Evolutionary conservation across 2,329 filamentous ascomycete species (phyloP).

Genomic region (Fusarium buxicola): DNA sequence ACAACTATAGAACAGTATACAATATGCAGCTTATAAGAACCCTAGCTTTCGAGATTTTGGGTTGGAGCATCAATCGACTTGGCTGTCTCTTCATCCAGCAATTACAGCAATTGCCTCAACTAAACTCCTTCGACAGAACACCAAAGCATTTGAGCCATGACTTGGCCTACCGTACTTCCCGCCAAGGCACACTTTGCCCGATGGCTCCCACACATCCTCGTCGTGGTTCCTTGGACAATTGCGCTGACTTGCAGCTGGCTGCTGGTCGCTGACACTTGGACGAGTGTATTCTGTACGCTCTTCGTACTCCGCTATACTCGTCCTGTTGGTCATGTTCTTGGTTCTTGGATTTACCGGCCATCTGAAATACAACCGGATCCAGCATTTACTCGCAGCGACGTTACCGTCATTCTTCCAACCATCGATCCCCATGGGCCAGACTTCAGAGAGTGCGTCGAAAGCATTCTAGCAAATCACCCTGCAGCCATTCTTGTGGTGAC

Average conservation of each 20-base stretch:
- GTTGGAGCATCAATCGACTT: no score
- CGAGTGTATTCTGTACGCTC: conserved; percentile 35
- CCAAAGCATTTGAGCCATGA: not conserved
- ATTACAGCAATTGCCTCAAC: not conserved
- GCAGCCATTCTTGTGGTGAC: conserved; percentile 58
- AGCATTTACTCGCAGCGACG: conserved; percentile 51
- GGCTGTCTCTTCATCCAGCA: no score
- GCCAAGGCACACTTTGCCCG: conserved; percentile 1
- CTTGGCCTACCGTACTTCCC: conserved; percentile 1
- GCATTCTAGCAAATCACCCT: conserved; percentile 55
- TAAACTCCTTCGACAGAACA: not conserved
- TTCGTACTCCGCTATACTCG: conserved; percentile 59
- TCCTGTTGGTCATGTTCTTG: conserved; percentile 56
- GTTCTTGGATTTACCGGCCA: conserved; percentile 56
- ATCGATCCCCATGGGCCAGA: conserved; percentile 56
- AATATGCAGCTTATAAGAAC: no score
- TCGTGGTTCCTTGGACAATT: not conserved
- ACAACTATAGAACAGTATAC: no score
- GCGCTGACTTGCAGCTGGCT: conserved; percentile 28
- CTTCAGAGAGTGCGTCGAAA: conserved; percentile 57
- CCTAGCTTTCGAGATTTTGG: no score
- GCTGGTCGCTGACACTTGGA: conserved; percentile 28
- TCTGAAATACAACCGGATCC: conserved; percentile 45
- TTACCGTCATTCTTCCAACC: conserved; percentile 65
- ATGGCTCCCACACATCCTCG: conserved; percentile 14